phyloP scores from a whole-genome alignment of 345 rosid genomes.

The Salix koriyanagi region DNA sequence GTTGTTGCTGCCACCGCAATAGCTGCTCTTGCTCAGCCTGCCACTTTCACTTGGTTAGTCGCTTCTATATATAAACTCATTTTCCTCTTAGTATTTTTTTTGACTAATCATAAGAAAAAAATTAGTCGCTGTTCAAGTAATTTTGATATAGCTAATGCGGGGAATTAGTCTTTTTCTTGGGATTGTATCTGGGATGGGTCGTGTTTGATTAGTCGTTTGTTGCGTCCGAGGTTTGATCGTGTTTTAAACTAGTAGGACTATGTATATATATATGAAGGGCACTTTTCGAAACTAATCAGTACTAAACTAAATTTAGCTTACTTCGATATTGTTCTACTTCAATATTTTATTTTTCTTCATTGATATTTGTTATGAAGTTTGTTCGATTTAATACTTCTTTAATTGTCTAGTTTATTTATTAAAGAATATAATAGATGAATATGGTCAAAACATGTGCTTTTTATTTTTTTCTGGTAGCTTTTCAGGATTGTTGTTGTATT shows the following conservation, averaged over 20 bases:
- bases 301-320: background rate
- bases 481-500: background rate
- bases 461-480: background rate
- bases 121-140: background rate
- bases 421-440: background rate
- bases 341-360: background rate
- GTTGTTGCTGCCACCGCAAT: slow-evolving; percentile 80
- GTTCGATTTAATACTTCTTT: background rate
- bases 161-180: background rate
- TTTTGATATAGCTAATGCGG: background rate
- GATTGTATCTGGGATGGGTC: slow-evolving; percentile 6
- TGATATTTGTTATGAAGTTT: background rate
- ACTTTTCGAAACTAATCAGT: background rate
- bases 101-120: background rate
- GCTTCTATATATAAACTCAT: background rate
- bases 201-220: background rate
- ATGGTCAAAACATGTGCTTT: background rate
- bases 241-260: background rate
- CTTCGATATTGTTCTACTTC: slow-evolving; percentile 1
- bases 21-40: slow-evolving; percentile 75
- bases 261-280: background rate
- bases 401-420: background rate
- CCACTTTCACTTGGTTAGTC: slow-evolving; percentile 80
- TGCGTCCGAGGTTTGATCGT: background rate
- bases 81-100: background rate